phyloP scores from a whole-genome alignment of 352 stramenopile species.

The Globisporangium barbulae region DNA sequence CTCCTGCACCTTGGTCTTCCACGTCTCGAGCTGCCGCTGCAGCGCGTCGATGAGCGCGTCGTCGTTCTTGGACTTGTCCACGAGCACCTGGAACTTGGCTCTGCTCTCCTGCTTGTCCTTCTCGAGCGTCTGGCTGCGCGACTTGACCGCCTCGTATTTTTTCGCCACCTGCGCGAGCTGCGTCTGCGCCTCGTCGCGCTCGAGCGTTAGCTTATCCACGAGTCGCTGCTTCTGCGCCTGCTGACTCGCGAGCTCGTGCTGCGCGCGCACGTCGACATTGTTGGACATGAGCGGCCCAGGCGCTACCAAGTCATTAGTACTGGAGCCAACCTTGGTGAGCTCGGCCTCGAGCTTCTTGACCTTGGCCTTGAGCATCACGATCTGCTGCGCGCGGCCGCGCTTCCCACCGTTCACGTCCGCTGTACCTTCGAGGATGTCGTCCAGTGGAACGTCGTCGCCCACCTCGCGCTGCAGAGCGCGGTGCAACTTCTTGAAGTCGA shows the following conservation, averaged over 20 bases:
- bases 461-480: constrained; percentile 65
- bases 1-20: constrained; percentile 51
- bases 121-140: constrained; percentile 65
- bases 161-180: constrained; percentile 53
- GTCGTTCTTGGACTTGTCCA: constrained; percentile 81
- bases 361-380: constrained; percentile 81
- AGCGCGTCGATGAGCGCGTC: constrained; percentile 76
- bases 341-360: constrained; percentile 69
- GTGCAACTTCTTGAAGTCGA: constrained; percentile 72
- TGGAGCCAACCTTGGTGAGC: constrained; percentile 16
- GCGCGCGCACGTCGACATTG: constrained; percentile 63
- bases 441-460: constrained; percentile 45
- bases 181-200: constrained; percentile 58
- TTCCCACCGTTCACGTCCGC: constrained; percentile 25
- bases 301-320: neutral
- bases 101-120: constrained; percentile 69
- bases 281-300: neutral
- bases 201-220: constrained; percentile 53
- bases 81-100: constrained; percentile 59
- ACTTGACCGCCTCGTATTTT: constrained; percentile 63
- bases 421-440: constrained; percentile 39
- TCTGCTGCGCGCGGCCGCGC: constrained; percentile 74
- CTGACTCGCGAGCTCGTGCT: constrained; percentile 53
- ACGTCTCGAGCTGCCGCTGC: constrained; percentile 64
- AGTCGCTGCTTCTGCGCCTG: constrained; percentile 57